Conservation (phyloP, 257 asterid genomes). For the Echium plantagineum region DNA sequence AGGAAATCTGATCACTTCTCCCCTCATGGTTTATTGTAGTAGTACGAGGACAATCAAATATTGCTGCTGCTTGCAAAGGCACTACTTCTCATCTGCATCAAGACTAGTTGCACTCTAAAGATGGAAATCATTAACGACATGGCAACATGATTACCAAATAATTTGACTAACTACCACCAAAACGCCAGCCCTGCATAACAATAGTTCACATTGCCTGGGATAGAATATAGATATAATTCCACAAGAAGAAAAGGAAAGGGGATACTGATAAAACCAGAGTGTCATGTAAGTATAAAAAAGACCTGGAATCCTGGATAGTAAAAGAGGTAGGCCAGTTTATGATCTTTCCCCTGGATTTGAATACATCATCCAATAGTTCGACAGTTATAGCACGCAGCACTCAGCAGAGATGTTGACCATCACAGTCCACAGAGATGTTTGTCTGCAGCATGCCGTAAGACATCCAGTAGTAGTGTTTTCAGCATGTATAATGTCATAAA, state of each 20-base stretch:
- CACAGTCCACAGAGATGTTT: background rate
- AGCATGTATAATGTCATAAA: constrained; percentile 14
- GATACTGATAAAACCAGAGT: background rate
- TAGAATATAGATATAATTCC: background rate
- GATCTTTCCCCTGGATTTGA: background rate
- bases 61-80: background rate
- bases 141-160: background rate
- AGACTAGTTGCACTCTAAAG: background rate
- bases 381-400: background rate
- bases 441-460: background rate
- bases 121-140: background rate
- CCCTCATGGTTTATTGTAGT: background rate
- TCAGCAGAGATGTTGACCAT: background rate
- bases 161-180: background rate
- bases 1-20: background rate
- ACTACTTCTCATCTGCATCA: background rate
- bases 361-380: background rate
- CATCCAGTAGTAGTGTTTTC: background rate
- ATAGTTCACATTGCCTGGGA: background rate
- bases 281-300: background rate
- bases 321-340: background rate
- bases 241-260: background rate
- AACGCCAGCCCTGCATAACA: background rate
- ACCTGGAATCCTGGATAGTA: background rate
- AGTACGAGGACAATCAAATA: too few species aligned